Evolutionary conservation across 495 filamentous ascomycete genomes (phyloP).

Genomic region (Daldinia loculata): DNA sequence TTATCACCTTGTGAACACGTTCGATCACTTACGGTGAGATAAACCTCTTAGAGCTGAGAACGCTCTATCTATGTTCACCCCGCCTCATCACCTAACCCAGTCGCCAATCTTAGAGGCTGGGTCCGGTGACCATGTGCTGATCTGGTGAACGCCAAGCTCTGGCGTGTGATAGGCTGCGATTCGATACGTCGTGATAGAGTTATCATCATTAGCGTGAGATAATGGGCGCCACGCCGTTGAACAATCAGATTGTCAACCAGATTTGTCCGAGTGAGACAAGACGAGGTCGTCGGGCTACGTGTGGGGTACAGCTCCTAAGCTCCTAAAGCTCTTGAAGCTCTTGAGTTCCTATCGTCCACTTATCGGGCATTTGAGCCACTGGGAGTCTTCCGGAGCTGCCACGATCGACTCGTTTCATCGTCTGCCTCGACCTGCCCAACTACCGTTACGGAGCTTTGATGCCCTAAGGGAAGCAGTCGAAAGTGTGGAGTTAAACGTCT

Average conservation of each 20-base stretch:
- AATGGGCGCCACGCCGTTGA: conserved; percentile 36
- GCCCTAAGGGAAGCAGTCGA: conserved; percentile 1
- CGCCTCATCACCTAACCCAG: conserved; percentile 7
- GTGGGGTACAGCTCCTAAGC: conserved; percentile 34
- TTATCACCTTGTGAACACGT: conserved; percentile 15
- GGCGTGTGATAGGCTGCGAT: conserved; percentile 27
- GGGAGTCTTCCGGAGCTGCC: conserved; percentile 23
- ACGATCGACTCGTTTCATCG: conserved; percentile 25
- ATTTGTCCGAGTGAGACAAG: conserved; percentile 2
- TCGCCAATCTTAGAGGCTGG: conserved; percentile 15
- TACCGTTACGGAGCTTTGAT: conserved; percentile 15
- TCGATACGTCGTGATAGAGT: conserved; percentile 23
- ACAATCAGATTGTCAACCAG: conserved; percentile 5
- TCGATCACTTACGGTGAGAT: not conserved
- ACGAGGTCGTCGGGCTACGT: conserved; percentile 12
- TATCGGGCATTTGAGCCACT: conserved; percentile 1
- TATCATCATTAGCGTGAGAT: conserved; percentile 29
- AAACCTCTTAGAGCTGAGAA: conserved; percentile 2
- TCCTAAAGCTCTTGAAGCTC: not conserved
- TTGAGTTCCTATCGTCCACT: not conserved
- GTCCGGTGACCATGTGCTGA: conserved; percentile 28
- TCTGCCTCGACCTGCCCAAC: conserved; percentile 10
- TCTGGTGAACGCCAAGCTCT: conserved; percentile 25
- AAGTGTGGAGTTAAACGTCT: conserved; percentile 20
- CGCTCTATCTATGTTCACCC: conserved; percentile 5